Base-by-base conservation (phyloP, 257 asterid genomes). In the Solanum boliviense region DNA sequence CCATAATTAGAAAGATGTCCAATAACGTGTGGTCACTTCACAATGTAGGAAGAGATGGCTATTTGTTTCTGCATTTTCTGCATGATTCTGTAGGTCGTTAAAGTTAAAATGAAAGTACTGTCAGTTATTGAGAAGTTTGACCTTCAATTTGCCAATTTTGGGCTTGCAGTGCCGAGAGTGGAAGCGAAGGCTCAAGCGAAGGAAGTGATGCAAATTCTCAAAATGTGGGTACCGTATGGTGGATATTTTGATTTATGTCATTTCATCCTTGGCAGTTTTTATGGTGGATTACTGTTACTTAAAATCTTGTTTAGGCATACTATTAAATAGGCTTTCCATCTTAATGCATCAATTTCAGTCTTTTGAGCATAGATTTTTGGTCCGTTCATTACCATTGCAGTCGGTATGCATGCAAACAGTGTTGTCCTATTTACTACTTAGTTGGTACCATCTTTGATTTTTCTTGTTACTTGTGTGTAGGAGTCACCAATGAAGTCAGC, bases 201-300 rank as follows among this genome's bases (percentile, higher is more conserved):
- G 99, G 98, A 91, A 97, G 99, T 88, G 97, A 96, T 89, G 94
- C 90, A 70, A 91, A 95, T 90, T 97, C 99, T 85, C 97, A 93
- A 88, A 94, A 93, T 91, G 99, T 96, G 92, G 92, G 98, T 92
- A 87, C 84, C 84, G 79, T 23, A 16, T 25, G 85, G 85, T 44
- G 67, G 39, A 79, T 46, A 44, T 27, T 58, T 79, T 79, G 65
- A 27, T 44, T 79, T 79, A 5, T 79, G 16, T 79, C 27, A 46
- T 79, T 36, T 46, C 35, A 44, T 79, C 27, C 84, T 41, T 46
- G 85, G 78, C 46, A 74, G 83, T 65, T 46, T 39, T 68, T 62
- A 25, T 84, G 85, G 65, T 81, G 68, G 85, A 81, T 46, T 81
- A 46, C n/a, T 31, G 25, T 81, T 79, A 46, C 85, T 81, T 46